Evolutionary conservation across 1,139 yeast genomes (phyloP).

Genomic region (Suhomyces taliae): DNA sequence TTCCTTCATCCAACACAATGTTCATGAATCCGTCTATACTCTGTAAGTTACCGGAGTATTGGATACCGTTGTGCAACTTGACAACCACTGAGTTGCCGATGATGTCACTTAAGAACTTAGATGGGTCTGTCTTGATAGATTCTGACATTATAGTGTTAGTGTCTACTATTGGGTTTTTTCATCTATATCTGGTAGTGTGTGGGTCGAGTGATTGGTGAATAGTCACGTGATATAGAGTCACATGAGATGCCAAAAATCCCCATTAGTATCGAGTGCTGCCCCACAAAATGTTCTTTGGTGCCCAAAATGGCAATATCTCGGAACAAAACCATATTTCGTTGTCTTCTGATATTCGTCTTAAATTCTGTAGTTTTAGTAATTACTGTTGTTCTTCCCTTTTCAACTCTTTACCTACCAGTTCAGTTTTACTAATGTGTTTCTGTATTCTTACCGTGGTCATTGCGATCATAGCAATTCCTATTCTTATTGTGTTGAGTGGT

Average conservation of each 20-base stretch:
- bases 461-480: neutral
- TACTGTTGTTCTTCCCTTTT: too few relatives aligned
- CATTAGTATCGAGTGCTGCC: too few relatives aligned
- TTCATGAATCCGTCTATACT: constrained; percentile 98
- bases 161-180: too few relatives aligned
- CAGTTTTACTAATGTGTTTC: neutral
- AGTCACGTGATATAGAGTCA: neutral
- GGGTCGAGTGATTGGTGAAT: too few relatives aligned
- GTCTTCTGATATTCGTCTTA: too few relatives aligned
- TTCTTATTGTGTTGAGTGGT: neutral
- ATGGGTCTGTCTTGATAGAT: constrained; percentile 51
- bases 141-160: constrained; percentile 1
- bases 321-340: too few relatives aligned
- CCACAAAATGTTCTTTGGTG: too few relatives aligned
- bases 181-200: too few relatives aligned
- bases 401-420: too few relatives aligned
- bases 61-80: constrained; percentile 82
- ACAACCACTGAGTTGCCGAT: constrained; percentile 81
- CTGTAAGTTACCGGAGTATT: constrained; percentile 71
- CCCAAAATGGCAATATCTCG: too few relatives aligned
- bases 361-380: too few relatives aligned
- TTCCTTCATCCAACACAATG: constrained; percentile 77
- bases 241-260: neutral
- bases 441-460: neutral
- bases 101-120: constrained; percentile 77